Conservation (phyloP, 179 eudicot genomes). For the Vitellaria paradoxa region DNA sequence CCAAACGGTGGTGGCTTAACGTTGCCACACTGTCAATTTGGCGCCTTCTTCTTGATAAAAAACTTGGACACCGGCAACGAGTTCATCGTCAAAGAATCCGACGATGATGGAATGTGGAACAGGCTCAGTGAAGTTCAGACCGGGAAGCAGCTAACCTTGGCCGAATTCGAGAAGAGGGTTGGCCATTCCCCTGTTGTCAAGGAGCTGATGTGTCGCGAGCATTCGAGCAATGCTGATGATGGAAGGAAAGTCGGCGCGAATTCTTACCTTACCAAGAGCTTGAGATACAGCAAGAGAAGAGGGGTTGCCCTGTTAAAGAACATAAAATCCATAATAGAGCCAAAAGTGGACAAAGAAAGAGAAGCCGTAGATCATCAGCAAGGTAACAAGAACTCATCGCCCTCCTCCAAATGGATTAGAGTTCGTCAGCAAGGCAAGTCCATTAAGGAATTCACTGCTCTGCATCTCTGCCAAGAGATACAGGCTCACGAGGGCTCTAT, state of each 20-base stretch:
- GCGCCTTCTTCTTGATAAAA: slow-evolving; percentile 75
- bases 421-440: slow-evolving; percentile 66
- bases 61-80: slow-evolving; percentile 93
- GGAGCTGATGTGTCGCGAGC: slow-evolving; percentile 69
- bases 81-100: slow-evolving; percentile 79
- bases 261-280: slow-evolving; percentile 50
- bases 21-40: slow-evolving; percentile 27
- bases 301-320: slow-evolving; percentile 73
- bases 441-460: slow-evolving; percentile 73
- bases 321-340: slow-evolving; percentile 54
- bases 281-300: slow-evolving; percentile 60
- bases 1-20: not conserved
- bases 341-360: slow-evolving; percentile 36
- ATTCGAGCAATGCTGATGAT: slow-evolving; percentile 17
- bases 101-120: slow-evolving; percentile 87
- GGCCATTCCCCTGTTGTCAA: slow-evolving; percentile 87
- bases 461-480: slow-evolving; percentile 75
- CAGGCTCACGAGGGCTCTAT: slow-evolving; percentile 92
- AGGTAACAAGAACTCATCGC: slow-evolving; percentile 19
- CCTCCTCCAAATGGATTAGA: slow-evolving; percentile 56
- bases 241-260: slow-evolving; percentile 35
- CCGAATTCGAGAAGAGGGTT: slow-evolving; percentile 79
- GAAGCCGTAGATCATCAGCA: slow-evolving; percentile 26
- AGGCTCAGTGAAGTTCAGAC: slow-evolving; percentile 79
- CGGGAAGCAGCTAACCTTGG: slow-evolving; percentile 82